These are phyloP conservation scores for Clonostachys sp. DNA, from an alignment of 2,329 filamentous ascomycete species.

Conservation along the genomic window DNA sequence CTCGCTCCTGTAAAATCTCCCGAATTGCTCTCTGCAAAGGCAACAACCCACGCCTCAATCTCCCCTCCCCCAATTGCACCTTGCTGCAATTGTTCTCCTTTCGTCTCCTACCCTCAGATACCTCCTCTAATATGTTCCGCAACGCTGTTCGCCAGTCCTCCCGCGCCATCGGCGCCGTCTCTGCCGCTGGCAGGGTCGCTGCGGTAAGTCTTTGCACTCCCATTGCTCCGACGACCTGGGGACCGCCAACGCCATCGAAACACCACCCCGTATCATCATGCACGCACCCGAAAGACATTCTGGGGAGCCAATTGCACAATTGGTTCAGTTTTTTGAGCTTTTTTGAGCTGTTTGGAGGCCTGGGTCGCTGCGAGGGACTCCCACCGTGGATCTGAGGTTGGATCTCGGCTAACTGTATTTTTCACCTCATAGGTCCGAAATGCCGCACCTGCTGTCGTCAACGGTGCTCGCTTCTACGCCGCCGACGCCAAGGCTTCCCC, in stretches of 20 bases:
- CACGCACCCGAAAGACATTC: conserved; percentile 20
- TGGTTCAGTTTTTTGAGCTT: conserved; percentile 14
- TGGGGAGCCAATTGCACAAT: conserved; percentile 28
- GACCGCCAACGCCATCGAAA: conserved; percentile 36
- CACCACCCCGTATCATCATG: conserved; percentile 11
- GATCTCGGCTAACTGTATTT: conserved; percentile 49
- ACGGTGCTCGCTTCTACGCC: conserved; percentile 79
- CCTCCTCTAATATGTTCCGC: conserved; percentile 79
- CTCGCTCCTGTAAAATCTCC: conserved; percentile 32
- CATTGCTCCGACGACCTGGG: conserved; percentile 29
- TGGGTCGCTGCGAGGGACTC: conserved; percentile 12
- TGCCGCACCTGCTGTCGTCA: conserved; percentile 74
- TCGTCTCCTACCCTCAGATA: conserved; percentile 43
- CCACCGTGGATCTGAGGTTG: conserved; percentile 19
- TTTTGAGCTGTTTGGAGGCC: conserved; percentile 23
- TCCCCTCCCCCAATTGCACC: conserved; percentile 60
- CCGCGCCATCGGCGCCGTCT: conserved; percentile 90
- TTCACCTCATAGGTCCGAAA: conserved; percentile 72
- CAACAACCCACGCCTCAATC: conserved; percentile 47
- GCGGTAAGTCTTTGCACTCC: conserved; percentile 71
- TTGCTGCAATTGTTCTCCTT: conserved; percentile 58
- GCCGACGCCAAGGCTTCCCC: conserved; percentile 90
- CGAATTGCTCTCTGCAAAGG: conserved; percentile 37
- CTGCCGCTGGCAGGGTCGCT: conserved; percentile 86
- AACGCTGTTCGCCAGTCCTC: conserved; percentile 96